Evolutionary conservation across 352 stramenopile species (phyloP), one percentile per base, ranked within the genome.

Genomic region (Globisporangium takayamanum): DNA sequence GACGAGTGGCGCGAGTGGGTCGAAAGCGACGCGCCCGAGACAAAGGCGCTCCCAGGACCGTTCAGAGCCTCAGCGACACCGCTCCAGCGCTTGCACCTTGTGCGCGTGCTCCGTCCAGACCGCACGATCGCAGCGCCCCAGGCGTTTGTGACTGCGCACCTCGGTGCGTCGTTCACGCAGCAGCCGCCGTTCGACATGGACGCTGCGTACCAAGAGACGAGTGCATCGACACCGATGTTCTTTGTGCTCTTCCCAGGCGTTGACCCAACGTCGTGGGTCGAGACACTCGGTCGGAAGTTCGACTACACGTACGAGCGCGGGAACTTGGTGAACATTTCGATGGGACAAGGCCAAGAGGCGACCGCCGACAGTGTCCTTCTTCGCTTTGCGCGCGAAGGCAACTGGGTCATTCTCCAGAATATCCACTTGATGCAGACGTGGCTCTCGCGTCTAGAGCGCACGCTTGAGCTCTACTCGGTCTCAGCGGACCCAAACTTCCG

Each of bases 1-100:
- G 96, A 99, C 52, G 96, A 98, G 53, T 99, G 96, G 96, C 78
- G 80, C 50, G 76, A 89, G 55, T 99, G 93, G 92, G 98, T 92
- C 66, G 89, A 98, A 41, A 65, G 84, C 10, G 92, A 97, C 50
- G 89, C 91, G 22, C 92, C 93, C 0, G 96, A 99, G 72, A 63
- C 71, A 18, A 77, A 78, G 20, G 73, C 89, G 25, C 75, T 98
- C n/a, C 96, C 96, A 25, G 94, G 94, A 16, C 82, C 96, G 30
- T 92, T 87, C 50, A 79, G 81, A 46, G 64, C 63, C 0, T 59
- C 62, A 0, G 25, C 63, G 10, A 70, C 80, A 5, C 68, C 87
- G 7, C 60, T 88, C 48, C 73, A 87, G 46, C 47, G 94, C 18
- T 64, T 91, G n/a, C 85, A 92, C 41, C 60, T 97, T 12, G 57